Evolutionary conservation across 371 early-diverging fungal species (phyloP).

Genomic region (Phascolomyces articulosus): DNA sequence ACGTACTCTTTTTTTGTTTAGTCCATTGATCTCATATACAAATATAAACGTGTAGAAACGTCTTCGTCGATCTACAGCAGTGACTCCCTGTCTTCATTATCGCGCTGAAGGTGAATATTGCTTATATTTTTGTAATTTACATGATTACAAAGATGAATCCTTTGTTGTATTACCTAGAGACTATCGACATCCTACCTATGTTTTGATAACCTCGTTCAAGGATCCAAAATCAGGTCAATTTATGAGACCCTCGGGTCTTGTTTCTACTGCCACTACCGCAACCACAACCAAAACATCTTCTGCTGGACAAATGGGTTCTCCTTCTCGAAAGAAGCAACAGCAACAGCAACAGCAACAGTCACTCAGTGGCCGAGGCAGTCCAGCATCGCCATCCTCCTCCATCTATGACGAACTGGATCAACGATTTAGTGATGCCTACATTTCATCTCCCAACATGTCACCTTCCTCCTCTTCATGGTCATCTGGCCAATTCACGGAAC

Average conservation of each 20-base stretch:
- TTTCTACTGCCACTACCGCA: background rate
- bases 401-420: background rate
- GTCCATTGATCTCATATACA: background rate
- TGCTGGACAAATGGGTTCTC: background rate
- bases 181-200: slow-evolving; percentile 17
- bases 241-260: background rate
- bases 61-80: slow-evolving; percentile 7
- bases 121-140: slow-evolving; percentile 30
- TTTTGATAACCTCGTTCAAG: slow-evolving; percentile 36
- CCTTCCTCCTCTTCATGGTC: background rate
- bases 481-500: slow-evolving; percentile 3
- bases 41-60: slow-evolving; percentile 23
- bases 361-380: no score
- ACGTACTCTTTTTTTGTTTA: background rate
- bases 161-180: slow-evolving; percentile 13
- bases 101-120: slow-evolving; percentile 26
- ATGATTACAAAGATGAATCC: slow-evolving; percentile 19
- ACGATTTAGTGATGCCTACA: background rate
- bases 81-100: slow-evolving; percentile 34
- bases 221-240: slow-evolving; percentile 6
- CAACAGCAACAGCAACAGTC: background rate
- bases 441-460: background rate
- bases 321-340: no score
- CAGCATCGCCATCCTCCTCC: background rate
- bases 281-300: no score